Base-by-base conservation (phyloP, 2,329 filamentous ascomycete species). In the Hymenoscyphus occultus region DNA sequence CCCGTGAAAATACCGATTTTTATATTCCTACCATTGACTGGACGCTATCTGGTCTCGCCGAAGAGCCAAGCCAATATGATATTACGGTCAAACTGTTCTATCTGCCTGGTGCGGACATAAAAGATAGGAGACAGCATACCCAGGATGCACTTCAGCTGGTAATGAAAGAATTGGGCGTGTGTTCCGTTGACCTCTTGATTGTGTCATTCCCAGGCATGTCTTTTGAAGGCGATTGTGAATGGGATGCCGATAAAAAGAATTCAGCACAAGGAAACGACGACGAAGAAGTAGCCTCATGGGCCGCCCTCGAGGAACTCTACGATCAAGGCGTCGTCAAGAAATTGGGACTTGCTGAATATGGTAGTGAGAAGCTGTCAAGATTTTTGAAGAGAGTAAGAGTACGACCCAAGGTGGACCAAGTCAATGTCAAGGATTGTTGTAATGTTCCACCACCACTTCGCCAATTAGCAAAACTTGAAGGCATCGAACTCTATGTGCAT, bases 41-140 rank as follows among this genome's bases (percentile, higher is more conserved):
- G 82, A 81, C 85, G 13, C 80, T 84, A 39, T 86, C 86, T 3
- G 90, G 90, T 0, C 81, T 99, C 57, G 83, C 86, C 39, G 95
- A 99, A 75, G 93, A 96, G 71, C 83, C 90, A 32, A 82, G 85
- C 65, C 88, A 93, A 71, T 99, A 99, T 80, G 93, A 97, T 75
- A 93, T 97, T 74, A 97, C 94, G 0, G 89, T 95, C 67, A 99
- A 99, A 79, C 80, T 99, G 28, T 99, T 99, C 81, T 96, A 95
- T 78, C 84, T 98, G 35, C 90, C 92, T 2, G 86, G 85, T 19
- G 85, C 91, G 62, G 83, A 88, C 10, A 79, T 86, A 1, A 82
- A 83, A 19, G 80, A 87, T 69, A 86, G 94, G 66, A 85, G 85
- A 70, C 81, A 82, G 63, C 89, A 97, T 75, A 90, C 91, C 9